Evolutionary conservation across 2,329 filamentous ascomycete species (phyloP).

Genomic region (Lanzia echinophila): DNA sequence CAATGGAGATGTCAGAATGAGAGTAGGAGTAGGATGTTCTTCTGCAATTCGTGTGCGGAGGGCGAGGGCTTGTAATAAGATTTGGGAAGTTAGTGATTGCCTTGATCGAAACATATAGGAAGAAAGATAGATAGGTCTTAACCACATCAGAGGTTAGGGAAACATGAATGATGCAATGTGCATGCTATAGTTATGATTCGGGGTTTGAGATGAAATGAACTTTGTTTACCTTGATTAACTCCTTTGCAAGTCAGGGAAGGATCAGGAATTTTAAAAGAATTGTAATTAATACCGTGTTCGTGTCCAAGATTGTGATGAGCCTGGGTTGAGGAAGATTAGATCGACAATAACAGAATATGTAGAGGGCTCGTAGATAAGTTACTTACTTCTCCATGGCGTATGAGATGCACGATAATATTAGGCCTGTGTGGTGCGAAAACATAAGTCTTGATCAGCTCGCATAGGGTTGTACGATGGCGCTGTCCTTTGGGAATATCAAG

Average conservation of each 20-base stretch:
- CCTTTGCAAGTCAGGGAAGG: neutral
- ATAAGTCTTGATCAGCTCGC: too few species aligned
- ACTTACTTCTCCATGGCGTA: slow-evolving; percentile 3
- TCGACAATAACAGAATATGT: neutral
- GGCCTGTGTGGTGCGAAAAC: neutral
- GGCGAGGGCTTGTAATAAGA: neutral
- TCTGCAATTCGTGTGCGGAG: neutral
- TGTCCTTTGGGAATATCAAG: too few species aligned
- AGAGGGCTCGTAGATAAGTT: neutral
- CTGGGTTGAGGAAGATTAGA: neutral
- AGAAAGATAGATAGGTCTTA: too few species aligned
- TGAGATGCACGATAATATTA: neutral
- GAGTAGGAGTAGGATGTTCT: neutral
- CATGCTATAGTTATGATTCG: too few species aligned
- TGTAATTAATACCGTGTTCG: neutral
- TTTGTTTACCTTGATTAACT: too few species aligned
- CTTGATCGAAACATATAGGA: too few species aligned
- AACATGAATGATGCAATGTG: too few species aligned
- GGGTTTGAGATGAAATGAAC: too few species aligned
- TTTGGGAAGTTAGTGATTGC: too few species aligned
- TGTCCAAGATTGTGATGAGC: slow-evolving; percentile 1
- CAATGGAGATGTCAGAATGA: neutral
- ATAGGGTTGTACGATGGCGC: too few species aligned
- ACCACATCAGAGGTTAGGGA: too few species aligned
- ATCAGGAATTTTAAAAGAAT: neutral